A percentile compares a stretch with the other conserved stretches of the same genome.
phyloP scores from a whole-genome alignment of 495 filamentous ascomycete species.

The Aspergillus heteromorphus region DNA sequence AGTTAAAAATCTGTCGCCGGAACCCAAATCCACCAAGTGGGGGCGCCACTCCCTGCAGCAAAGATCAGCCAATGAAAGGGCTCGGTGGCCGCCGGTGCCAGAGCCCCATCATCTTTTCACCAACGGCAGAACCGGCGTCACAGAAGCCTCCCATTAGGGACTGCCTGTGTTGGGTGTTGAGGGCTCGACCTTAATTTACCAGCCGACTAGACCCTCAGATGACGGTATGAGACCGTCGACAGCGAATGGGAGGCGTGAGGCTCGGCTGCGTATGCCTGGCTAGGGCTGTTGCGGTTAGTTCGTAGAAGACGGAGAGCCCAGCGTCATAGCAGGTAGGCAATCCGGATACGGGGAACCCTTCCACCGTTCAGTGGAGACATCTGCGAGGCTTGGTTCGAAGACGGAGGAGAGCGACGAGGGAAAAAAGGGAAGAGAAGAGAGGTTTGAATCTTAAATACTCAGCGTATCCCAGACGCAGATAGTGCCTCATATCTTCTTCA shows the following conservation, averaged over 20 bases:
- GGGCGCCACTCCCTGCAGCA: slow-evolving; percentile 1
- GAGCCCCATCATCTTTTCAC: not conserved
- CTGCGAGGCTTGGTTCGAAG: not conserved
- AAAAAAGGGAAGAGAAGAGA: not conserved
- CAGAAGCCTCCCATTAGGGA: not conserved
- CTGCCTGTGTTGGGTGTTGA: not conserved
- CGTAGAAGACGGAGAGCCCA: not conserved
- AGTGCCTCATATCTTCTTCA: not conserved
- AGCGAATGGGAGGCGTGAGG: not conserved
- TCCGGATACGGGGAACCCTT: not conserved
- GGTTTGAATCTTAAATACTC: slow-evolving; percentile 1
- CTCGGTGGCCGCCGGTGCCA: not conserved
- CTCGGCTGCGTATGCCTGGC: not conserved
- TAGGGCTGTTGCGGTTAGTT: not conserved
- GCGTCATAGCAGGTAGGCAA: not conserved
- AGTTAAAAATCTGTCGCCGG: slow-evolving; percentile 3
- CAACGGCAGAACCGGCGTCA: not conserved
- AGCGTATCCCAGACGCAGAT: not conserved
- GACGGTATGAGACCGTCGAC: not conserved
- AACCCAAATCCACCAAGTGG: not conserved
- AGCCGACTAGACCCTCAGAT: slow-evolving; percentile 1
- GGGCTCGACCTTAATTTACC: not conserved
- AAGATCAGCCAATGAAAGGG: not conserved
- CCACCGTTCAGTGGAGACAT: slow-evolving; percentile 1
- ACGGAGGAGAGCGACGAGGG: not conserved